phyloP scores from a whole-genome alignment of 1,139 yeast species.

The Protomyces lactucae-debilis region DNA sequence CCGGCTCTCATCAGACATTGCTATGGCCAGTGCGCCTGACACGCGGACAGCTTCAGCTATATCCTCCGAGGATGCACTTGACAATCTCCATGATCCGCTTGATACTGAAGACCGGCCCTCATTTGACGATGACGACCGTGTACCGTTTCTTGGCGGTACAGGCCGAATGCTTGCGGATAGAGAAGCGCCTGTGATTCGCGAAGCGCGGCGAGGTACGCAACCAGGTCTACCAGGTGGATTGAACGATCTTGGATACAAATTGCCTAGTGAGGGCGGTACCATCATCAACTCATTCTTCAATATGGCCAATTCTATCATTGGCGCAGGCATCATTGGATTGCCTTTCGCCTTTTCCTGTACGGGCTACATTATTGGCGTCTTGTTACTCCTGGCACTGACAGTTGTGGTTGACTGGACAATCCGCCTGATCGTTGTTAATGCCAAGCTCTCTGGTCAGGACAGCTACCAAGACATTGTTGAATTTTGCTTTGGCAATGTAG shows the following conservation, averaged over 20 bases:
- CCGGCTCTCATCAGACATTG: background rate
- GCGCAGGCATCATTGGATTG: constrained; percentile 81
- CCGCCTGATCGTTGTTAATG: constrained; percentile 72
- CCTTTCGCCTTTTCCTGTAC: constrained; percentile 81
- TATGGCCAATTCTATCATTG: constrained; percentile 42
- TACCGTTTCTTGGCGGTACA: constrained; percentile 22
- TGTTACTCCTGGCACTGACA: constrained; percentile 58
- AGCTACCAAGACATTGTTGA: constrained; percentile 85
- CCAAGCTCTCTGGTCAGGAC: constrained; percentile 67
- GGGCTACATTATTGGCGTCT: constrained; percentile 70
- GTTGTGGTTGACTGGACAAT: constrained; percentile 83
- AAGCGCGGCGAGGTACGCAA: constrained; percentile 1
- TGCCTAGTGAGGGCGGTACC: constrained; percentile 26
- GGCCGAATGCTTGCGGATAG: constrained; percentile 17
- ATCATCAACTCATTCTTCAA: constrained; percentile 36
- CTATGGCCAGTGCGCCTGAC: background rate
- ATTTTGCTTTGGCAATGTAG: constrained; percentile 69
- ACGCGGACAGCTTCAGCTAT: too few relatives aligned
- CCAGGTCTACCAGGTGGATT: background rate
- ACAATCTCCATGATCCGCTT: constrained; percentile 13
- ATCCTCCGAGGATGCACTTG: constrained; percentile 1
- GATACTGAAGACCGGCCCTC: constrained; percentile 6
- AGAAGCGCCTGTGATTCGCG: constrained; percentile 19
- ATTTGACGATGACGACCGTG: constrained; percentile 20
- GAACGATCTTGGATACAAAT: constrained; percentile 15